These are phyloP conservation scores for Colletotrichum salicis DNA, from an alignment of 2,329 filamentous ascomycete species.

Conservation along the genomic window DNA sequence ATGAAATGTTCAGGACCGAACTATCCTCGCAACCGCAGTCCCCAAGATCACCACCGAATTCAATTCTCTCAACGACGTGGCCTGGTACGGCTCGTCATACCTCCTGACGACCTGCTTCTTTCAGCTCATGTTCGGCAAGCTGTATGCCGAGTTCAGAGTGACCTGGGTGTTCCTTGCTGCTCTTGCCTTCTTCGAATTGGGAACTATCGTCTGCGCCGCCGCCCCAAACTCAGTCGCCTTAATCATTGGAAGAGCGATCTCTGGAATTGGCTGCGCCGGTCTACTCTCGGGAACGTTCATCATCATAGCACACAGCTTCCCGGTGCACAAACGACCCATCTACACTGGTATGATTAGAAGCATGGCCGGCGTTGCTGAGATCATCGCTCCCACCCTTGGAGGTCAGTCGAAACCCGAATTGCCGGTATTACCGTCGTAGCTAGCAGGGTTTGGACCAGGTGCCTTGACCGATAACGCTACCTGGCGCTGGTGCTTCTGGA, in stretches of 20 bases:
- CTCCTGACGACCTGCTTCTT: slow-evolving; percentile 31
- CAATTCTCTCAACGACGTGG: slow-evolving; percentile 32
- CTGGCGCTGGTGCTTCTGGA: slow-evolving; percentile 55
- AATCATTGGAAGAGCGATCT: slow-evolving; percentile 63
- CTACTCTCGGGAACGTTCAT: slow-evolving; percentile 61
- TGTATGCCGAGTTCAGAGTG: slow-evolving; percentile 65
- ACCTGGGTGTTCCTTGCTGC: slow-evolving; percentile 57
- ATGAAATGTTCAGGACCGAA: too few species aligned
- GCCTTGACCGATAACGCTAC: slow-evolving; percentile 44
- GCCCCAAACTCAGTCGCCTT: slow-evolving; percentile 59
- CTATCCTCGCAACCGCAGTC: slow-evolving; percentile 37
- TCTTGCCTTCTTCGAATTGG: slow-evolving; percentile 55
- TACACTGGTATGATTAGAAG: slow-evolving; percentile 26
- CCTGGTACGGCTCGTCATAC: slow-evolving; percentile 6
- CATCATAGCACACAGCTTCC: slow-evolving; percentile 47
- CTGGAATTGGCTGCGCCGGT: slow-evolving; percentile 61
- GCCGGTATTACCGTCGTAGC: too few species aligned
- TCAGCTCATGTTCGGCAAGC: slow-evolving; percentile 63
- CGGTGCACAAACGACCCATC: too few species aligned
- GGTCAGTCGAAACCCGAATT: too few species aligned
- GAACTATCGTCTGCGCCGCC: slow-evolving; percentile 54
- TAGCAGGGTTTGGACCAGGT: slow-evolving; percentile 29
- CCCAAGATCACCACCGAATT: slow-evolving; percentile 35
- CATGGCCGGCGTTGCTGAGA: slow-evolving; percentile 53
- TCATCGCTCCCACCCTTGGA: too few species aligned